A percentile compares a stretch with the other conserved stretches of the same genome.
These are phyloP conservation scores for Rhododendron vialii DNA, from an alignment of 148 eudicot species.

Conservation along the genomic window DNA sequence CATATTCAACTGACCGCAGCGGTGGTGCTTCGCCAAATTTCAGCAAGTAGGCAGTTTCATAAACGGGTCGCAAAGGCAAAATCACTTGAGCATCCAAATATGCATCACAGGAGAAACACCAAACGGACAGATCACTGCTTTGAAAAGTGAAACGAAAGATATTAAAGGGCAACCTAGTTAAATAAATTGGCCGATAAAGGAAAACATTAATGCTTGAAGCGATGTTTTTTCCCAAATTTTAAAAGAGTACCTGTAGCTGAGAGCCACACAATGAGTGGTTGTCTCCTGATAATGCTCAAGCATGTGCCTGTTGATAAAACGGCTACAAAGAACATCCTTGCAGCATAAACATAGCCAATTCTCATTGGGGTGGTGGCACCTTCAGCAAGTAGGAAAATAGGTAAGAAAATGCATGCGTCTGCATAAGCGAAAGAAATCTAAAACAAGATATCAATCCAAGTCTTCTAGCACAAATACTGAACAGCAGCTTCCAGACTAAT, in stretches of 20 bases:
- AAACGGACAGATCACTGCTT: conserved; percentile 86
- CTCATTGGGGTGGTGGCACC: conserved; percentile 82
- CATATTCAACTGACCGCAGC: conserved; percentile 28
- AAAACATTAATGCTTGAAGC: not conserved
- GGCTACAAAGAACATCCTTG: conserved; percentile 84
- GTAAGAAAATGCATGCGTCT: not conserved
- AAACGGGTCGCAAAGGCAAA: conserved; percentile 45
- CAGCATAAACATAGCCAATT: conserved; percentile 89
- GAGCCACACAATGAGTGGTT: conserved; percentile 59
- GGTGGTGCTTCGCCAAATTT: conserved; percentile 86
- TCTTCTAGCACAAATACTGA: not conserved
- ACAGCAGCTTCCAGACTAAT: not conserved
- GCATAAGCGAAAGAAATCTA: not conserved
- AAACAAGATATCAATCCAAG: not conserved
- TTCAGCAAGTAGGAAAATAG: conserved; percentile 18
- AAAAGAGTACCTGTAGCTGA: conserved; percentile 74
- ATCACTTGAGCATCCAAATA: conserved; percentile 88
- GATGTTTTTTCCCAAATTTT: not conserved
- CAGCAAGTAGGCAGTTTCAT: conserved; percentile 78
- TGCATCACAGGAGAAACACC: conserved; percentile 89
- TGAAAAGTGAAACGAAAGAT: not conserved
- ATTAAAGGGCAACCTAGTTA: not conserved
- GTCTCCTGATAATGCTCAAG: conserved; percentile 63
- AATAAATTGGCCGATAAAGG: not conserved
- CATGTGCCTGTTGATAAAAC: conserved; percentile 90